phyloP scores from a whole-genome alignment of 1,139 yeast genomes.

The Casaregolazyma suthepensis region DNA sequence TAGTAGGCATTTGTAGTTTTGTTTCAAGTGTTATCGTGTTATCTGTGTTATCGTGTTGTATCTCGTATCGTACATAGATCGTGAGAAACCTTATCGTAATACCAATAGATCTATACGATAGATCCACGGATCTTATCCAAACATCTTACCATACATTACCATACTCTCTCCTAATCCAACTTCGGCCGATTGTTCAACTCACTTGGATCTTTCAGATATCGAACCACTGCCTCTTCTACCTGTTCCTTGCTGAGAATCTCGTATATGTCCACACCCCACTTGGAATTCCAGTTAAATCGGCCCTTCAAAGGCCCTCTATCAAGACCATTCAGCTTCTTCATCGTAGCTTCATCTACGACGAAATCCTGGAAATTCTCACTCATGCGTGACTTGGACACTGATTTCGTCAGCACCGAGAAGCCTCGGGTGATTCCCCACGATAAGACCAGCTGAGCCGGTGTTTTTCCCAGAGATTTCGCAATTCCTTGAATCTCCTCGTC shows the following conservation, averaged over 20 bases:
- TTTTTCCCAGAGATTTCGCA: conserved; percentile 21
- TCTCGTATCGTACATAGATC: no score
- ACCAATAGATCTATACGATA: no score
- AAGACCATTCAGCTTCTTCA: conserved; percentile 4
- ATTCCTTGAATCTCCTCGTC: conserved; percentile 7
- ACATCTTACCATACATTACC: no score
- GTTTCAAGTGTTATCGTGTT: no score
- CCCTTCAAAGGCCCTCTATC: conserved; percentile 4
- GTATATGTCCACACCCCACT: conserved; percentile 5
- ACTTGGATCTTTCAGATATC: not conserved
- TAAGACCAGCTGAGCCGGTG: conserved; percentile 55
- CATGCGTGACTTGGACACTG: conserved; percentile 54
- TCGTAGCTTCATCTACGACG: conserved; percentile 25
- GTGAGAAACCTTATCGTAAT: no score
- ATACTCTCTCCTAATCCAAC: not conserved
- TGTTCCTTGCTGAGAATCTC: not conserved
- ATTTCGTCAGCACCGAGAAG: conserved; percentile 62
- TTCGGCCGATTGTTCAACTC: not conserved
- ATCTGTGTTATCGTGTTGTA: no score
- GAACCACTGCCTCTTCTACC: not conserved
- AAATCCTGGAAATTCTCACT: conserved; percentile 59
- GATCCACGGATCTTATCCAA: no score
- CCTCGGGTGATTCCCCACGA: conserved; percentile 70
- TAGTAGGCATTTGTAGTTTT: no score
- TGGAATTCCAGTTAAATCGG: conserved; percentile 6